A percentile compares a stretch with the other conserved stretches of the same genome.
phyloP scores from a whole-genome alignment of 441 rosid genomes.

The Dalechampia spathulata region DNA sequence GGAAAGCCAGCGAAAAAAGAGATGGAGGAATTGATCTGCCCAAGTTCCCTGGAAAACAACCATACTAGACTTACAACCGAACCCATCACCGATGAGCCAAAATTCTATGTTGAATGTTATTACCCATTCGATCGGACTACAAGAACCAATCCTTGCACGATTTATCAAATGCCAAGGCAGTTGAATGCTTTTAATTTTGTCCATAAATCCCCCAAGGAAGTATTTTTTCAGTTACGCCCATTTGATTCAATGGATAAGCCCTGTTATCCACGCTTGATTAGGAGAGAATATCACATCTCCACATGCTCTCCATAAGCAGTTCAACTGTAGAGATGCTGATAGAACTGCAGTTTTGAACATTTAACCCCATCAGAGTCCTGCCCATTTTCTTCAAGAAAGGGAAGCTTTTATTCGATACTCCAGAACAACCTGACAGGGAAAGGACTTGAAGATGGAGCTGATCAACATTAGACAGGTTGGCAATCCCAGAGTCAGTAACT shows the following conservation, averaged over 20 bases:
- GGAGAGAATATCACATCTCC: conserved; percentile 90
- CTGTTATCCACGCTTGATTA: conserved; percentile 17
- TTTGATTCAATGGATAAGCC: not conserved
- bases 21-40: conserved; percentile 21
- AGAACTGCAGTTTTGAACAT: conserved; percentile 74
- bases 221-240: not conserved
- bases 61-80: conserved; percentile 12
- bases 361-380: conserved; percentile 72
- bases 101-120: conserved; percentile 29
- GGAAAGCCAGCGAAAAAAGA: conserved; percentile 33
- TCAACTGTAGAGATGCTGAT: conserved; percentile 60
- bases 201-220: conserved; percentile 2
- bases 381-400: conserved; percentile 58
- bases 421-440: conserved; percentile 71
- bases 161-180: conserved; percentile 7
- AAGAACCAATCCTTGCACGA: conserved; percentile 9
- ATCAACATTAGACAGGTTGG: conserved; percentile 51
- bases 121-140: conserved; percentile 17
- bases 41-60: conserved; percentile 29
- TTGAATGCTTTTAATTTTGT: not conserved
- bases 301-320: conserved; percentile 53
- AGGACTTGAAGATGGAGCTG: conserved; percentile 77
- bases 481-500: conserved; percentile 62
- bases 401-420: conserved; percentile 54
- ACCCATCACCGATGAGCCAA: conserved; percentile 9